Percentiles rank a stretch among this genome's conserved stretches.
These are phyloP conservation scores for Eimeria brunetti DNA, from an alignment of 169 alveolate genomes.

Conservation along the genomic window DNA sequence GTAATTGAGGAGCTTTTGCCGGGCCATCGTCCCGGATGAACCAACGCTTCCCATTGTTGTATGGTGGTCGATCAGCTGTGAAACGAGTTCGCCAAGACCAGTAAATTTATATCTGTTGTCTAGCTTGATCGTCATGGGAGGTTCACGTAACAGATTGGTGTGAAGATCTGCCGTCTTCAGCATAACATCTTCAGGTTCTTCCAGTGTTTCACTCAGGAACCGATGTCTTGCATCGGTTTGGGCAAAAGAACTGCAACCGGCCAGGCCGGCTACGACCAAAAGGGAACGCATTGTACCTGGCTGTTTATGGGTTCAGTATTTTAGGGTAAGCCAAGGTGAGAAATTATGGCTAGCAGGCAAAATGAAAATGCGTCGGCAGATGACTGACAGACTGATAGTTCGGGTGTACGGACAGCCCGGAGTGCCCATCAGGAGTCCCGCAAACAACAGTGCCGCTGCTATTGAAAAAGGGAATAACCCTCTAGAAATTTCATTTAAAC, in stretches of 20 bases:
- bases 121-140: slow-evolving; percentile 70
- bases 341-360: slow-evolving; percentile 67
- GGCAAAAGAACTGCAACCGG: slow-evolving; percentile 54
- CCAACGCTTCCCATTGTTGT: slow-evolving; percentile 66
- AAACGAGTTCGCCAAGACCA: slow-evolving; percentile 74
- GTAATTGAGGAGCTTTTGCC: slow-evolving; percentile 89
- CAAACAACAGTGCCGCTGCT: background rate
- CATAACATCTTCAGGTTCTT: slow-evolving; percentile 66
- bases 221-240: slow-evolving; percentile 69
- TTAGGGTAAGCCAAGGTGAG: slow-evolving; percentile 66
- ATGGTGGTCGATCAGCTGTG: slow-evolving; percentile 79
- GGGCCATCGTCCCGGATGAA: slow-evolving; percentile 77
- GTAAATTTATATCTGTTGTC: slow-evolving; percentile 73
- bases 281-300: slow-evolving; percentile 75
- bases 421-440: background rate
- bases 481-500: background rate
- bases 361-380: slow-evolving; percentile 34
- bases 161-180: slow-evolving; percentile 70
- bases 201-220: slow-evolving; percentile 61
- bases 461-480: background rate
- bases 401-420: slow-evolving; percentile 61
- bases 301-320: slow-evolving; percentile 42
- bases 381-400: slow-evolving; percentile 2
- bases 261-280: slow-evolving; percentile 71
- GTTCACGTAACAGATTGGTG: slow-evolving; percentile 59